A percentile compares a stretch with the other conserved stretches of the same genome.
Conservation (phyloP, 495 filamentous ascomycete genomes). For the Bombardia bombarda region DNA sequence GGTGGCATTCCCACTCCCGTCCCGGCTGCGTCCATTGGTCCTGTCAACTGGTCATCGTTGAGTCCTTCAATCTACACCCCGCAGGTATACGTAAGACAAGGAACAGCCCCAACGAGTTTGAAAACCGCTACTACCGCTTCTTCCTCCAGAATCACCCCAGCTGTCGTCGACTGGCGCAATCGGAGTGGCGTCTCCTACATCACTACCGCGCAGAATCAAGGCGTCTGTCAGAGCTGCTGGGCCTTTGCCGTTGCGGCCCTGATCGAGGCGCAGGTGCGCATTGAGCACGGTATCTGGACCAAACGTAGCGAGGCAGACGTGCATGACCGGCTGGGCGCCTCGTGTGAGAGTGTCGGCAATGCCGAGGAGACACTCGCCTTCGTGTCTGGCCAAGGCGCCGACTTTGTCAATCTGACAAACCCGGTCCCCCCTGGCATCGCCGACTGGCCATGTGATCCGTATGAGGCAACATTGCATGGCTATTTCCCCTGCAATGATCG, state of each 20-base stretch:
- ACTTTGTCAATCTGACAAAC: neutral
- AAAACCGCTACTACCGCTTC: neutral
- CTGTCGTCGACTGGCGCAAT: neutral
- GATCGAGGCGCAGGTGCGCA: constrained; percentile 12
- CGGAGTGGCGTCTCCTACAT: neutral
- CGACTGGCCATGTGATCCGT: constrained; percentile 15
- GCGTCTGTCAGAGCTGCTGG: constrained; percentile 15
- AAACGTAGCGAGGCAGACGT: constrained; percentile 17
- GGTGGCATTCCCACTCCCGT: neutral
- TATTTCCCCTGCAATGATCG: constrained; percentile 8
- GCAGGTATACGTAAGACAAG: no score
- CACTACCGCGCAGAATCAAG: constrained; percentile 10
- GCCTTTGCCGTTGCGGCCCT: constrained; percentile 13
- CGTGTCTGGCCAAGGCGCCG: constrained; percentile 4
- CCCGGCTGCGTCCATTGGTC: neutral
- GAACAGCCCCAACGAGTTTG: neutral
- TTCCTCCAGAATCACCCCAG: neutral
- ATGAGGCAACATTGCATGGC: constrained; percentile 4
- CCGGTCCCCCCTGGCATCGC: constrained; percentile 1
- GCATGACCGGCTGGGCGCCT: constrained; percentile 9
- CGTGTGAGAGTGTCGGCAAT: constrained; percentile 11
- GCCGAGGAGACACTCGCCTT: constrained; percentile 10
- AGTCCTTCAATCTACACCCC: neutral
- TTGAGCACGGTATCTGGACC: constrained; percentile 16
- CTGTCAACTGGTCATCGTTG: neutral